Base-by-base conservation (phyloP, 2,329 filamentous ascomycete genomes). In the Botrytis galanthina region DNA sequence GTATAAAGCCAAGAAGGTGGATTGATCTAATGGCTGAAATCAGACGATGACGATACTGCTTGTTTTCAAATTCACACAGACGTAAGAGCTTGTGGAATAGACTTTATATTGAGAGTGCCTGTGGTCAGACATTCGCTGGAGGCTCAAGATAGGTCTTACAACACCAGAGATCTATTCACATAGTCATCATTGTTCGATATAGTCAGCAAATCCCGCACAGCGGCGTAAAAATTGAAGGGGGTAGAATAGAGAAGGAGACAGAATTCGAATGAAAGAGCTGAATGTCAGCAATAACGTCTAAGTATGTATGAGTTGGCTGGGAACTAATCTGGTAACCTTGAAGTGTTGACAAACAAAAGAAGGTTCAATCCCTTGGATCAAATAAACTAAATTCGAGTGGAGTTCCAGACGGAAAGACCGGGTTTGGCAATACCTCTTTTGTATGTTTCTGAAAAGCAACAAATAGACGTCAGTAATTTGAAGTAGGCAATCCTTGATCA, bases 71-170 rank as follows among this genome's bases (percentile, higher is more conserved):
- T 71, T 71, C 44, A 44, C 59, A 71, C 44, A 32, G 32, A 32
- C 64, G 35, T 44, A 32, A 51, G 42, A 51, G 26, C 46, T 64
- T 42, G 59, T 26, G 59, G 26, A 46, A 64, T 22, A 62, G 35
- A 35, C 20, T 32, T 62, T 70, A 32, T 46, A 61, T 26, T 54
- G 48, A 64, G 29, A 44, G 44, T 37, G 44, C 16, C 64, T 51
- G 35, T 39, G 57, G 57, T 71, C 42, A 71, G 57, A 35, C 32
- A 32, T 63, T 70, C 29, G 66, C 48, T 42, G 66, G 70, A 75
- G 75, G 72, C 75, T 76, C 73, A 73, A 71, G 61, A 74, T 66
- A 72, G 63, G 74, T 72, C 35, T 69, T 67, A 64, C 71, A 72
- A 67, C 35, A 51, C 66, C 62, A 70, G 72, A 69, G 48, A 48